These are phyloP conservation scores for Phoma sp. DNA, from an alignment of 2,329 filamentous ascomycete genomes.

Conservation along the genomic window DNA sequence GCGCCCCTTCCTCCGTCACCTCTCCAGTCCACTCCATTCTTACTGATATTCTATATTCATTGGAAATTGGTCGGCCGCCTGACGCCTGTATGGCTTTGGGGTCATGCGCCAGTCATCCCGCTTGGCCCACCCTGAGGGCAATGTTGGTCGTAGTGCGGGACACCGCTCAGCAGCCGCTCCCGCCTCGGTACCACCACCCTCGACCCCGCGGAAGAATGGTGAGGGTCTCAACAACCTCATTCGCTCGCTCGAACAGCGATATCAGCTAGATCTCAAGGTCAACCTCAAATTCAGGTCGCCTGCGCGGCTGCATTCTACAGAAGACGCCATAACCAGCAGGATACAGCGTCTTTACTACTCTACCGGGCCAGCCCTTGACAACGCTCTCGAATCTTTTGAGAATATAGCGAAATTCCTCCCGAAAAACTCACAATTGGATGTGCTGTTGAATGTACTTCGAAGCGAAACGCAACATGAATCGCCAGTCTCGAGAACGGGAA, in stretches of 20 bases:
- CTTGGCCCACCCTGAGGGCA: background rate
- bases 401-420: constrained; percentile 8
- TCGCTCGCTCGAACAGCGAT: constrained; percentile 27
- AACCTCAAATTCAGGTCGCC: constrained; percentile 32
- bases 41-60: background rate
- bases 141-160: constrained; percentile 1
- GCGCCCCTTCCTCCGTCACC: background rate
- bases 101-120: constrained; percentile 17
- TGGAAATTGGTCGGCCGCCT: background rate
- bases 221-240: constrained; percentile 27
- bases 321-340: constrained; percentile 20
- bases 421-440: constrained; percentile 2
- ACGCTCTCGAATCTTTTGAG: constrained; percentile 25
- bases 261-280: constrained; percentile 27
- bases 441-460: constrained; percentile 23
- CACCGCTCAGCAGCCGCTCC: constrained; percentile 14
- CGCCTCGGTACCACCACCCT: constrained; percentile 19
- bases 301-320: constrained; percentile 3
- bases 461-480: background rate
- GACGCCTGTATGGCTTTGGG: constrained; percentile 7
- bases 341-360: constrained; percentile 33
- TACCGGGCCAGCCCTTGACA: constrained; percentile 18
- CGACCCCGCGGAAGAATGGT: constrained; percentile 21
- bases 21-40: background rate
- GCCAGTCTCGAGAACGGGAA: constrained; percentile 4